Conservation (phyloP, 441 rosid genomes). For the Syzygium malaccense region DNA sequence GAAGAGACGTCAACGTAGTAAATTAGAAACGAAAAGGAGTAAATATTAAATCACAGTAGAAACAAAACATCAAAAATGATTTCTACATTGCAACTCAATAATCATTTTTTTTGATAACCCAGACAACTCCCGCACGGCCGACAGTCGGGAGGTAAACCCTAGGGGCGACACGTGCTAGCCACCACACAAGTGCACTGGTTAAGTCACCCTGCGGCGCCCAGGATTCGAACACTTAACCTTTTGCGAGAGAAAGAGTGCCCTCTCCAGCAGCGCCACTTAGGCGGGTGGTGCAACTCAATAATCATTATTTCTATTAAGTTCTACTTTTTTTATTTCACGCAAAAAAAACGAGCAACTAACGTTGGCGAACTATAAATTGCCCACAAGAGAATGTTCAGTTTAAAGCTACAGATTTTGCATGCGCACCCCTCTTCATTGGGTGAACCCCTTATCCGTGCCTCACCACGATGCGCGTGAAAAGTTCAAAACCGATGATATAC, state of each 20-base stretch:
- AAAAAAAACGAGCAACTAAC: background rate
- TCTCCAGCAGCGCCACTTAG: no score
- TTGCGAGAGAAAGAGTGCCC: no score
- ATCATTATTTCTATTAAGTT: background rate
- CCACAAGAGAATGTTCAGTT: background rate
- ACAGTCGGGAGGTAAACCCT: no score
- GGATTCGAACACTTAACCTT: no score
- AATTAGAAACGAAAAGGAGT: background rate
- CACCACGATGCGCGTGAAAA: background rate
- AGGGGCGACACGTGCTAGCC: no score
- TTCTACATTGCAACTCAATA: background rate
- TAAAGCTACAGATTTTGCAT: fast-evolving
- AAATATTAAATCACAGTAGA: background rate
- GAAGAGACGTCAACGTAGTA: background rate
- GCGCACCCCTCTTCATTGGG: background rate
- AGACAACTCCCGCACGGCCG: no score
- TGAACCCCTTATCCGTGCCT: background rate
- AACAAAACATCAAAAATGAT: background rate
- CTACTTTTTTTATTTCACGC: no score
- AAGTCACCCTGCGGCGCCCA: no score
- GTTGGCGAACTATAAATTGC: background rate
- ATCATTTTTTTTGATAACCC: no score
- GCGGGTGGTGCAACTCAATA: no score
- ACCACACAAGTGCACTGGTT: no score
- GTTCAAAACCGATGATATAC: background rate